A percentile compares a stretch with the other conserved stretches of the same genome.
Conservation (phyloP, 2,329 filamentous ascomycete species). For the Cladosporium sp. region DNA sequence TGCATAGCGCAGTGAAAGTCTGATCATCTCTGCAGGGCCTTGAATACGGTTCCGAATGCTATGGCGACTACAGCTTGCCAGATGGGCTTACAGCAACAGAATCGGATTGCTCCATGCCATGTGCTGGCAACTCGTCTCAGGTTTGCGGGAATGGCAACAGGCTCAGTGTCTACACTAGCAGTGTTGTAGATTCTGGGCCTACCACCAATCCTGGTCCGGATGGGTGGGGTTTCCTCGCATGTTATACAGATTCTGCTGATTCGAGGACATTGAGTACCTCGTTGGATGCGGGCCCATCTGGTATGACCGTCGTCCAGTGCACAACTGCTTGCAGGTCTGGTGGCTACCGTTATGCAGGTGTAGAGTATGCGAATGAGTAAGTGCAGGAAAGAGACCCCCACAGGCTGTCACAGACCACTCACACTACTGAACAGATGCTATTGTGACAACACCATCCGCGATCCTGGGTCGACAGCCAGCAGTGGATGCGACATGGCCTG, state of each 20-base stretch:
- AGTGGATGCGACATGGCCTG: slow-evolving; percentile 18
- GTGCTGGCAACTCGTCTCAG: slow-evolving; percentile 21
- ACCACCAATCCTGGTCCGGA: slow-evolving; percentile 12
- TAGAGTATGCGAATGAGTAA: slow-evolving; percentile 55
- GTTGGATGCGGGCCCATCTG: slow-evolving; percentile 27
- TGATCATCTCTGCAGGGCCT: slow-evolving; percentile 24
- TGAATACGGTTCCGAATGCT: slow-evolving; percentile 37
- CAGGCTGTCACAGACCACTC: neutral
- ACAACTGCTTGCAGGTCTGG: slow-evolving; percentile 52
- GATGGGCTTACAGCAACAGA: slow-evolving; percentile 24
- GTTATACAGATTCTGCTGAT: slow-evolving; percentile 4
- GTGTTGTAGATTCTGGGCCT: slow-evolving; percentile 17
- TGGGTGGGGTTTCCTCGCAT: slow-evolving; percentile 6
- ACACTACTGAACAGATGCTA: slow-evolving; percentile 47
- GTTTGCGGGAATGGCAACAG: slow-evolving; percentile 22
- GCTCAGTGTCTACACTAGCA: slow-evolving; percentile 22
- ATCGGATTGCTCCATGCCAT: slow-evolving; percentile 23
- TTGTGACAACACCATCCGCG: slow-evolving; percentile 39
- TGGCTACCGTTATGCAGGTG: slow-evolving; percentile 55
- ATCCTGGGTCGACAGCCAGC: neutral
- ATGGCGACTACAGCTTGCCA: slow-evolving; percentile 27
- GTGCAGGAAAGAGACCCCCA: slow-evolving; percentile 18
- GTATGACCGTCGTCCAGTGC: slow-evolving; percentile 59
- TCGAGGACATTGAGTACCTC: slow-evolving; percentile 4
- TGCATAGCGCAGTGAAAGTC: neutral